Base-by-base conservation (phyloP, 768 basidiomycete species). In the Cyathus striatus region DNA sequence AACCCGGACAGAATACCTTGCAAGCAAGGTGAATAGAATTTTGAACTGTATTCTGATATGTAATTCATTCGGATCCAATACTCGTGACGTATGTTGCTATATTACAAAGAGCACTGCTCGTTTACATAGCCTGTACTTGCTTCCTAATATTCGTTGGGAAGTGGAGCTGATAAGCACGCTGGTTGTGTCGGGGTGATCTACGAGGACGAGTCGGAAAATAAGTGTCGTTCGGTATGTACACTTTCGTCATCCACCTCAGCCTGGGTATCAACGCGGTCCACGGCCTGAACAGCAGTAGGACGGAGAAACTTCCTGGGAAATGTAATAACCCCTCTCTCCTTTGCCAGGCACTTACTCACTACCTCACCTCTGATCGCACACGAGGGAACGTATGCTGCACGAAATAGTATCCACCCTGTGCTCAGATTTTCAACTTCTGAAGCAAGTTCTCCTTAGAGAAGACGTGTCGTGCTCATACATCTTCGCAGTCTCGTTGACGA, bases 361-460 rank as follows among this genome's bases (percentile, higher is more conserved):
- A 73, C 66, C 47, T 63, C 58, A 9, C 83, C 77, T 3, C n/a
- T n/a, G n/a, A n/a, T n/a, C 65, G 54, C 3, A 70, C 53, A 1
- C 62, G 64, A 3, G 43, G 36, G 54, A 78, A 88, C 1, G 85
- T 83, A 49, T 87, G 81, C 40, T 66, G 61, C 37, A 90, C 85
- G 53, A 85, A 94, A 4, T 86, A 93, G 60, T 83, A 92, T 0
- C 78, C 90, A 0, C 86, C 87, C 27, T 76, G 76, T 0, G 78
- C 71, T 4, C 75, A 78, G 20, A 89, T 68, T 16, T 53, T 59
- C 90, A 88, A 92, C 4, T 64, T 64, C 2, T 51, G 16, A 0
- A 76, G 76, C 14, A 91, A 57, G 1, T 50, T 45, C 17, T 55
- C 50, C 27, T 59, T 58, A 64, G 90, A 91, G 4, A 86, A 61